Conservation (phyloP, 2,329 filamentous ascomycete species). For the Phoma sp. region DNA sequence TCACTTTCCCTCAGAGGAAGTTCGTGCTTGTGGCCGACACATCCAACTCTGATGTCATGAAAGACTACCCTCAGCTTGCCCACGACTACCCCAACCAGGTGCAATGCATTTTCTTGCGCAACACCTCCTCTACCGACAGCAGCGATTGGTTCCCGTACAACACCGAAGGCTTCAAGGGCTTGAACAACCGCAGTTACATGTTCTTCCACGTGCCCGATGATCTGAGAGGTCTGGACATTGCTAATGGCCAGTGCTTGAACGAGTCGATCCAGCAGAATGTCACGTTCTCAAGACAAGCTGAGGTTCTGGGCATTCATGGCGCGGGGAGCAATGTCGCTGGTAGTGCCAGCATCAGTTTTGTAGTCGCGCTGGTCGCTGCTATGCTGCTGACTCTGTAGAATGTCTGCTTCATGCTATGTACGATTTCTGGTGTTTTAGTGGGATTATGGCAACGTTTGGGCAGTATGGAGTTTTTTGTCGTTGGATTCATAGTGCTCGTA, state of each 20-base stretch:
- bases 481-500: neutral
- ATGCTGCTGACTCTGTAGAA: constrained; percentile 35
- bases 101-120: constrained; percentile 79
- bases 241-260: constrained; percentile 73
- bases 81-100: constrained; percentile 74
- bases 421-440: neutral
- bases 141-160: constrained; percentile 77
- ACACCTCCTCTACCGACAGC: constrained; percentile 73
- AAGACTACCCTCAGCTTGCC: constrained; percentile 66
- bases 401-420: neutral
- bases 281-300: constrained; percentile 63
- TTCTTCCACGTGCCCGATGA: constrained; percentile 80
- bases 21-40: constrained; percentile 81
- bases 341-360: constrained; percentile 42
- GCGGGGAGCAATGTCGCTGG: constrained; percentile 34
- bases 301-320: constrained; percentile 47
- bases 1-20: constrained; percentile 76
- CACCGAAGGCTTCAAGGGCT: constrained; percentile 71
- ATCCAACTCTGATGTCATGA: constrained; percentile 79
- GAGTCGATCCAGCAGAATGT: constrained; percentile 71
- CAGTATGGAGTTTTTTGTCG: neutral
- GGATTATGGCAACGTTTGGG: neutral
- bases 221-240: constrained; percentile 69
- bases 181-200: constrained; percentile 76
- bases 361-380: constrained; percentile 43